Evolutionary conservation across 2,329 filamentous ascomycete genomes (phyloP).

Genomic region (Fusarium udum): DNA sequence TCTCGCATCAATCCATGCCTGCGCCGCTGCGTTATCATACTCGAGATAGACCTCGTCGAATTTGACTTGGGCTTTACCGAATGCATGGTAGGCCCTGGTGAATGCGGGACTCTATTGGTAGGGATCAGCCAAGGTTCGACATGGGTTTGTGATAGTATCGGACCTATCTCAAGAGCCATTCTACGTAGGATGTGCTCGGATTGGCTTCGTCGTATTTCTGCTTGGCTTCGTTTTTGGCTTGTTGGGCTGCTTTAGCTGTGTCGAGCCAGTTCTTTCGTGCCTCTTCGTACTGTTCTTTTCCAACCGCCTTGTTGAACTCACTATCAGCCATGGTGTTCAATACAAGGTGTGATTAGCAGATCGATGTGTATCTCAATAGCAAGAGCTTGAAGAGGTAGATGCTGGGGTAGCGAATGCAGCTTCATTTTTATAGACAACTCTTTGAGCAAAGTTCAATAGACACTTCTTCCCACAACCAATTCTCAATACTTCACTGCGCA

Average conservation of each 20-base stretch:
- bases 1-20: neutral
- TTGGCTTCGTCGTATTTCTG: neutral
- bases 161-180: neutral
- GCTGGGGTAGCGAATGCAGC: neutral
- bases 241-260: neutral
- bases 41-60: neutral
- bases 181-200: neutral
- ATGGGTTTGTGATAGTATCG: neutral
- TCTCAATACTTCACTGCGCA: neutral
- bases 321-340: neutral
- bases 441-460: neutral
- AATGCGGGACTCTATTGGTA: neutral
- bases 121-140: accelerated
- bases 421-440: neutral
- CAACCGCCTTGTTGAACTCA: neutral
- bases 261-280: neutral
- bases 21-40: neutral
- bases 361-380: neutral
- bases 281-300: neutral
- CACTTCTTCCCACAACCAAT: neutral
- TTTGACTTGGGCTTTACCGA: neutral
- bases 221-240: neutral
- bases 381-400: neutral
- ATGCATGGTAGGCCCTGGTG: neutral
- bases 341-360: neutral